Percentiles rank a stretch among this genome's conserved stretches.
These are phyloP conservation scores for Pseudoturritis turrita DNA, from an alignment of 345 rosid genomes.

Conservation along the genomic window DNA sequence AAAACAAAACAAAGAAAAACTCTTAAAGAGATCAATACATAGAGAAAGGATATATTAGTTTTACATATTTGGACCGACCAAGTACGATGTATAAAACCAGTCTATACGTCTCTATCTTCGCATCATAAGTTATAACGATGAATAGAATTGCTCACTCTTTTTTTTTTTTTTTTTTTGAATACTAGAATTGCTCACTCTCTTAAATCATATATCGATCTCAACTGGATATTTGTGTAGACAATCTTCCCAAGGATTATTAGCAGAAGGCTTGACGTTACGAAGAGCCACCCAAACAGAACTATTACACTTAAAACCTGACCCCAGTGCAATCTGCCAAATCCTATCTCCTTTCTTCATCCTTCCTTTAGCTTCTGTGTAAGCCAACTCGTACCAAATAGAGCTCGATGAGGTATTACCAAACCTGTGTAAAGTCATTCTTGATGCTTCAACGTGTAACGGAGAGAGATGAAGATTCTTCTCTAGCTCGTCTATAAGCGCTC, in stretches of 20 bases:
- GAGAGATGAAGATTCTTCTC: slow-evolving; percentile 49
- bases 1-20: no score
- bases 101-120: background rate
- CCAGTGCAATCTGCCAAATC: slow-evolving; percentile 64
- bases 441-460: slow-evolving; percentile 56
- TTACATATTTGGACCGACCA: background rate
- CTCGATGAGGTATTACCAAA: slow-evolving; percentile 65
- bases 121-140: background rate
- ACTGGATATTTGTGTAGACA: slow-evolving; percentile 37
- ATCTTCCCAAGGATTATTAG: slow-evolving; percentile 51
- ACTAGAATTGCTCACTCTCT: background rate
- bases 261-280: slow-evolving; percentile 31
- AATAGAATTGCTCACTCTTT: background rate
- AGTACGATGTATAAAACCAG: background rate
- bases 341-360: slow-evolving; percentile 52
- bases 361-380: slow-evolving; percentile 53
- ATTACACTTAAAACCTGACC: slow-evolving; percentile 68
- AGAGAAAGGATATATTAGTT: background rate
- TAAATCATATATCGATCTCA: slow-evolving; percentile 24
- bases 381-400: slow-evolving; percentile 60
- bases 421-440: slow-evolving; percentile 58
- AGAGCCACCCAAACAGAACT: slow-evolving; percentile 50
- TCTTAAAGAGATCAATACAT: background rate
- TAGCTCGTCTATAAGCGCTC: slow-evolving; percentile 53
- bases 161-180: no score